Evolutionary conservation across 75 land plant species (phyloP).

Genomic region (Chamaecyparis obtusa): DNA sequence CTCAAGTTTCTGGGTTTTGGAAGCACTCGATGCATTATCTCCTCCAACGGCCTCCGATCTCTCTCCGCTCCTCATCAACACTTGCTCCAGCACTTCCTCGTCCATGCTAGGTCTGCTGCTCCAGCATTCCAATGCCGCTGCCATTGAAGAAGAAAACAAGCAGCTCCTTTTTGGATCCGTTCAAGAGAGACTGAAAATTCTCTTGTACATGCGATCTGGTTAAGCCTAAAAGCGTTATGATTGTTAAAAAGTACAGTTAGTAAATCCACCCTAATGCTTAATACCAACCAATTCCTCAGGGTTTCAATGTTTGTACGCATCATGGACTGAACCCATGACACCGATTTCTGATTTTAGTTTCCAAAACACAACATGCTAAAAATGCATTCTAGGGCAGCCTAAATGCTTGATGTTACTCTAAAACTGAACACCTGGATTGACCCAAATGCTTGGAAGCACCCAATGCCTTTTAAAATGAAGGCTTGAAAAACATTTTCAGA

Average conservation of each 20-base stretch:
- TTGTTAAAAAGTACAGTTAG: not conserved
- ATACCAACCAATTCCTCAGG: not conserved
- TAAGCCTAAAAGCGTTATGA: not conserved
- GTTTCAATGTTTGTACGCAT: not conserved
- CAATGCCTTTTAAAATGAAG: not conserved
- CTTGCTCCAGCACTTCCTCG: constrained; percentile 73
- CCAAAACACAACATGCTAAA: not conserved
- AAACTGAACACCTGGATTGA: not conserved
- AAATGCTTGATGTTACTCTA: not conserved
- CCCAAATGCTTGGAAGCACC: not conserved
- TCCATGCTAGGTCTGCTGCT: constrained; percentile 67
- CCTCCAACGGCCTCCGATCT: constrained; percentile 40
- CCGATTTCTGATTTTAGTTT: not conserved
- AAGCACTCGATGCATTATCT: constrained; percentile 8
- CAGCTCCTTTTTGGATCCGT: not conserved
- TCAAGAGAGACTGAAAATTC: not conserved
- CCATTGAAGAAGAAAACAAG: constrained; percentile 30
- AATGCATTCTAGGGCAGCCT: not conserved
- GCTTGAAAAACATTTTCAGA: not conserved
- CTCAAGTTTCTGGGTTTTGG: not conserved
- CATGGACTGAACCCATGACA: not conserved
- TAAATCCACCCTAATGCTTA: not conserved
- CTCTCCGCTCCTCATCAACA: constrained; percentile 50
- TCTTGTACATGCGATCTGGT: not conserved
- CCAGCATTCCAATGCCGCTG: constrained; percentile 77